phyloP scores from a whole-genome alignment of 495 filamentous ascomycete genomes.

The Jackrogersella minutella region DNA sequence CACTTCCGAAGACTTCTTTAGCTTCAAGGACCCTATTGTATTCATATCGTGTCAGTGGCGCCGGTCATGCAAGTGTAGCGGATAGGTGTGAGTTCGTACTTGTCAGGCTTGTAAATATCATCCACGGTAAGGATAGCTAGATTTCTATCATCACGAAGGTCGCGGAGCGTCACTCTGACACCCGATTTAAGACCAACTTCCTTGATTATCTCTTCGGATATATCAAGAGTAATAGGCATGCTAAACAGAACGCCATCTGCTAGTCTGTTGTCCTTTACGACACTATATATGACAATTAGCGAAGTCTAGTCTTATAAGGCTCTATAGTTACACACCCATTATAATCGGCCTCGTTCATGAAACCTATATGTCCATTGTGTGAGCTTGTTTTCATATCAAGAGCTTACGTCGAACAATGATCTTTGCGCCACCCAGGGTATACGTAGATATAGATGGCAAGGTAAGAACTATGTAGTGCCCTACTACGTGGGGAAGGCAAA shows the following conservation, averaged over 20 bases:
- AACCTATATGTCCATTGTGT: constrained; percentile 64
- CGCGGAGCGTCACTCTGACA: constrained; percentile 82
- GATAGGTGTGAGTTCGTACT: constrained; percentile 65
- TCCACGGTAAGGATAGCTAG: constrained; percentile 95
- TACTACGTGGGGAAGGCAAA: constrained; percentile 19
- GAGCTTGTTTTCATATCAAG: constrained; percentile 14
- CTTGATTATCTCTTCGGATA: constrained; percentile 75
- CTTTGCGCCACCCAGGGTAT: background rate
- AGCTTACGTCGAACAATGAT: background rate
- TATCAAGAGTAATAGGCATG: constrained; percentile 95
- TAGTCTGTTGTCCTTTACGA: constrained; percentile 85
- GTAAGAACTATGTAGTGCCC: constrained; percentile 13
- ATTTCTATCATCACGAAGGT: constrained; percentile 95
- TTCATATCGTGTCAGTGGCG: constrained; percentile 48
- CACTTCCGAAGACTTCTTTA: constrained; percentile 93
- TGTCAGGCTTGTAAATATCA: constrained; percentile 95
- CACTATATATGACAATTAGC: constrained; percentile 59
- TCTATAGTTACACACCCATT: constrained; percentile 67
- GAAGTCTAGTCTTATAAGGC: constrained; percentile 10
- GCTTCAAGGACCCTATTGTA: constrained; percentile 79
- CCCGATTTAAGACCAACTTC: constrained; percentile 78
- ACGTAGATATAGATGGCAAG: background rate
- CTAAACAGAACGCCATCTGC: constrained; percentile 91
- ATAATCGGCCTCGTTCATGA: constrained; percentile 97
- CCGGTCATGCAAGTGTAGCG: constrained; percentile 16